Evolutionary conservation across 768 basidiomycete genomes (phyloP).

Genomic region (Leccinum fibrillosum): DNA sequence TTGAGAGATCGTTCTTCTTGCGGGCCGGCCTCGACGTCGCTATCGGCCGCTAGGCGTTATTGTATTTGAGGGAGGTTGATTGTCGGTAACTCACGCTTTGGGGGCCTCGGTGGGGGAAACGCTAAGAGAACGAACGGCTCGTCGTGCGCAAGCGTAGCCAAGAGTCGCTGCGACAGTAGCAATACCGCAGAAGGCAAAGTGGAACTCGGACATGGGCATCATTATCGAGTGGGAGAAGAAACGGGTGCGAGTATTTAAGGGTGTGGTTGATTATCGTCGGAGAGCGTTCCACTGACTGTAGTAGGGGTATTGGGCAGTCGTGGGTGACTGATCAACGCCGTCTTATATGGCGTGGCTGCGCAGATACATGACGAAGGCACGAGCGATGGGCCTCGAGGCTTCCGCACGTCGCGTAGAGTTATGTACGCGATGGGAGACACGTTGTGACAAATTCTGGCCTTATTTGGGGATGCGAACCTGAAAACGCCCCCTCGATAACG

Average conservation of each 20-base stretch:
- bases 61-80: conserved; percentile 26
- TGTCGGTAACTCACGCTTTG: conserved; percentile 32
- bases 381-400: conserved; percentile 32
- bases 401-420: conserved; percentile 21
- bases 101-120: conserved; percentile 15
- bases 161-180: conserved; percentile 60
- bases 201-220: conserved; percentile 52
- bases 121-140: conserved; percentile 22
- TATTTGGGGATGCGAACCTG: conserved; percentile 10
- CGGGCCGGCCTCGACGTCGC: conserved; percentile 29
- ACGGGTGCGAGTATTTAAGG: conserved; percentile 20
- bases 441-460: conserved; percentile 3
- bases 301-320: conserved; percentile 19
- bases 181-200: conserved; percentile 53
- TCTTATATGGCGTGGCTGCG: conserved; percentile 27
- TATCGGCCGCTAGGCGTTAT: conserved; percentile 28
- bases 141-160: conserved; percentile 54
- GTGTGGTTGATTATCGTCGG: conserved; percentile 18
- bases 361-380: conserved; percentile 23
- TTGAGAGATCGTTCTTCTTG: conserved; percentile 31
- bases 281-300: background rate
- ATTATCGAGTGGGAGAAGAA: conserved; percentile 29
- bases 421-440: conserved; percentile 17
- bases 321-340: conserved; percentile 24
- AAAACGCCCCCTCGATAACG: conserved; percentile 7